Percentiles rank a stretch among this genome's conserved stretches.
Conservation (phyloP, 768 basidiomycete species). For the Crassisporium funariophilum region DNA sequence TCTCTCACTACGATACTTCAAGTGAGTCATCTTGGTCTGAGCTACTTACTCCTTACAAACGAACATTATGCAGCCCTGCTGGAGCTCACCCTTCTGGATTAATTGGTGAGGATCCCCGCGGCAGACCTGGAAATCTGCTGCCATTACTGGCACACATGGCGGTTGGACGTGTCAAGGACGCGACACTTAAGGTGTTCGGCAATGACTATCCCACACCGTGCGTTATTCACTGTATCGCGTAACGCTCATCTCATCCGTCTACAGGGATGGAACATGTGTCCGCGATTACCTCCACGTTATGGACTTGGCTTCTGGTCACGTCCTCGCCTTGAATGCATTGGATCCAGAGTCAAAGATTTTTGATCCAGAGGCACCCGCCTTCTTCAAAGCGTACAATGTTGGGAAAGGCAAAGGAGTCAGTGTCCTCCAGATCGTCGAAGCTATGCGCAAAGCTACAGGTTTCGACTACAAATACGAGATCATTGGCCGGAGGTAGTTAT, state of each 20-base stretch:
- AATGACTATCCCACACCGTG: conserved; percentile 96
- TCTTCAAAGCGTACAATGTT: conserved; percentile 95
- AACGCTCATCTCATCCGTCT: conserved; percentile 8
- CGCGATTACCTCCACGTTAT: conserved; percentile 93
- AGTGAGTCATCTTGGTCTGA: conserved; percentile 49
- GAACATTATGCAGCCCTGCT: conserved; percentile 65
- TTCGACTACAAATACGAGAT: conserved; percentile 89
- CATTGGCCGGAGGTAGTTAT: conserved; percentile 81
- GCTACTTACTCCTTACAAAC: background rate
- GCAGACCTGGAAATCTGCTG: conserved; percentile 91
- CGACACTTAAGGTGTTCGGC: conserved; percentile 83
- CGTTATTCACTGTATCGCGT: conserved; percentile 25
- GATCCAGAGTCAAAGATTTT: conserved; percentile 62
- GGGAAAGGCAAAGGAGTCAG: conserved; percentile 92
- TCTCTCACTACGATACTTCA: conserved; percentile 95
- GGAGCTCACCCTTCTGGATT: conserved; percentile 96
- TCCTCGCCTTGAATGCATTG: conserved; percentile 87
- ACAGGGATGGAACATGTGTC: conserved; percentile 95
- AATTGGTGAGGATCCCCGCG: conserved; percentile 96
- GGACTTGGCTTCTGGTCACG: conserved; percentile 93
- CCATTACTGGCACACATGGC: conserved; percentile 96
- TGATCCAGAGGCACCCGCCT: conserved; percentile 51
- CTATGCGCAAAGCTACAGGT: conserved; percentile 90
- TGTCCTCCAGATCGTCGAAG: conserved; percentile 91
- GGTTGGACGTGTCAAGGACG: conserved; percentile 77